These are phyloP conservation scores for Cladophialophora immunda DNA, from an alignment of 2,329 filamentous ascomycete species.

Conservation along the genomic window DNA sequence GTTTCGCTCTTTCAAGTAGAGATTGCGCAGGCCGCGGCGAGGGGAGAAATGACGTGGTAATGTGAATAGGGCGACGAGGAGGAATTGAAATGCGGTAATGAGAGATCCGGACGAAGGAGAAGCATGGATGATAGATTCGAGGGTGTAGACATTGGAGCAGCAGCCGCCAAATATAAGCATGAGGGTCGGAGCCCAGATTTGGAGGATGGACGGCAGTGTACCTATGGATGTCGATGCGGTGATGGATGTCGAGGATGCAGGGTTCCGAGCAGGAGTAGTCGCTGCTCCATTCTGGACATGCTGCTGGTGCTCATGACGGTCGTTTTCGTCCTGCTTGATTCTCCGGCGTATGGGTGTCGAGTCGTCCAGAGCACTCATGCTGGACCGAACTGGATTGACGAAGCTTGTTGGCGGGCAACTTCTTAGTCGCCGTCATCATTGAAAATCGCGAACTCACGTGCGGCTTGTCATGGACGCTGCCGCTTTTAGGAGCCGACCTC, in stretches of 20 bases:
- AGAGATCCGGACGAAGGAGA: slow-evolving; percentile 85
- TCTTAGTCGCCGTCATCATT: not conserved
- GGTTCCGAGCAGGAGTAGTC: not conserved
- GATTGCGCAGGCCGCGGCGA: slow-evolving; percentile 63
- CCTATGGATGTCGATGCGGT: not conserved
- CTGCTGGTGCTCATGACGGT: not conserved
- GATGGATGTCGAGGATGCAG: not conserved
- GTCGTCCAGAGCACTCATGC: not conserved
- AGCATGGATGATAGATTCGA: slow-evolving; percentile 92
- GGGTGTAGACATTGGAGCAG: slow-evolving; percentile 94
- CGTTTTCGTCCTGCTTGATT: not conserved
- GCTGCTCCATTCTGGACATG: not conserved
- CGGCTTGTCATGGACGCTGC: not conserved
- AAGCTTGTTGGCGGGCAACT: not conserved
- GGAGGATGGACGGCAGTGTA: slow-evolving; percentile 24
- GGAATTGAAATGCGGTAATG: slow-evolving; percentile 87
- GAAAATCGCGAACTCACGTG: slow-evolving; percentile 6
- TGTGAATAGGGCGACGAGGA: slow-evolving; percentile 81
- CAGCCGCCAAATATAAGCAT: slow-evolving; percentile 93
- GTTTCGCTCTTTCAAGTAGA: slow-evolving; percentile 78
- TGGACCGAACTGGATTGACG: not conserved
- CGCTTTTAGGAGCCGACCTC: too few species aligned
- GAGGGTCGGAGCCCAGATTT: slow-evolving; percentile 64
- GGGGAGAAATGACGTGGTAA: slow-evolving; percentile 77
- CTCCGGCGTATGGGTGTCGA: not conserved